Conservation (phyloP, 2,329 filamentous ascomycete genomes). For the Alternaria gansuensis region DNA sequence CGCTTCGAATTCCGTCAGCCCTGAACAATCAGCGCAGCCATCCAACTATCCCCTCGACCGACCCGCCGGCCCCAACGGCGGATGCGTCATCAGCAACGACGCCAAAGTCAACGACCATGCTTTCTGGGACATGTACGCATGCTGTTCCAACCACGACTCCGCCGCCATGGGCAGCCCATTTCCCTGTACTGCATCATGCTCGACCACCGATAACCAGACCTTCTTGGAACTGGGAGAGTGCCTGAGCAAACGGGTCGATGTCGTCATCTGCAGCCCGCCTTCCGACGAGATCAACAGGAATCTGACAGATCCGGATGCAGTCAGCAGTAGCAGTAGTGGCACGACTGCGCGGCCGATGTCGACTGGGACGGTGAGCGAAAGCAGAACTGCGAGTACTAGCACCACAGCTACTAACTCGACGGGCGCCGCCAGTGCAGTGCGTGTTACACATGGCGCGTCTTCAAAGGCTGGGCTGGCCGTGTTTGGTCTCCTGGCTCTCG, state of each 20-base stretch:
- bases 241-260: conserved; percentile 28
- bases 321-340: conserved; percentile 9
- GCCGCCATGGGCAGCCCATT: conserved; percentile 13
- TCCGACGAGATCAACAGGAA: conserved; percentile 14
- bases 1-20: conserved; percentile 12
- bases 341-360: conserved; percentile 1
- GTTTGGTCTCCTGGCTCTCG: conserved; percentile 21
- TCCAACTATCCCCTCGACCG: conserved; percentile 18
- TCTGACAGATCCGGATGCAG: conserved; percentile 2
- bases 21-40: conserved; percentile 9
- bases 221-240: conserved; percentile 35
- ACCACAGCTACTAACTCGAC: not conserved
- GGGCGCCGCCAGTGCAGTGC: conserved; percentile 13
- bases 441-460: conserved; percentile 5
- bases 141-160: conserved; percentile 25
- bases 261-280: conserved; percentile 27
- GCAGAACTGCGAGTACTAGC: conserved; percentile 10
- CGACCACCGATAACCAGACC: conserved; percentile 10
- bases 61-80: conserved; percentile 12
- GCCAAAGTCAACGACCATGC: conserved; percentile 32
- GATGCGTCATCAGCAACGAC: conserved; percentile 34
- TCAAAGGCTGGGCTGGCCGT: conserved; percentile 18
- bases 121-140: conserved; percentile 37
- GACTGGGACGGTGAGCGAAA: not conserved
- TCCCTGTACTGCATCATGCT: conserved; percentile 27